Conservation (phyloP, 2,329 filamentous ascomycete species). For the Curvularia sp. region DNA sequence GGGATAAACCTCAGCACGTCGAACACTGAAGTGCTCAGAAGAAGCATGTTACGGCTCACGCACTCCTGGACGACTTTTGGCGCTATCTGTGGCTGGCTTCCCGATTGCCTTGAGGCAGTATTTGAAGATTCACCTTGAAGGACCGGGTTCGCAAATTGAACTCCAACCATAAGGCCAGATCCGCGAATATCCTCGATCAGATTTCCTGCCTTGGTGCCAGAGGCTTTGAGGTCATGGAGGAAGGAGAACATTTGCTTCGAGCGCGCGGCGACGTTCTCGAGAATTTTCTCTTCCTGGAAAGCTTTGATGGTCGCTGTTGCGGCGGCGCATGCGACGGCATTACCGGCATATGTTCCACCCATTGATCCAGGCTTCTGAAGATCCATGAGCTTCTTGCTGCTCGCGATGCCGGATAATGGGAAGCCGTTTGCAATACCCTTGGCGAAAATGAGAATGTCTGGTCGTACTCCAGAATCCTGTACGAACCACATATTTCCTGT, state of each 20-base stretch:
- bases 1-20: conserved; percentile 42
- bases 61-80: conserved; percentile 40
- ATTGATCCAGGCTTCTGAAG: conserved; percentile 41
- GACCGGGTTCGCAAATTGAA: conserved; percentile 35
- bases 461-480: conserved; percentile 54
- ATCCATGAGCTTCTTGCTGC: conserved; percentile 37
- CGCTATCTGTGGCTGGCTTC: conserved; percentile 34
- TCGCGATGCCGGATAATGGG: conserved; percentile 40
- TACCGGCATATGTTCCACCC: conserved; percentile 43
- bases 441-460: conserved; percentile 55
- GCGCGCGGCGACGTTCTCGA: conserved; percentile 39
- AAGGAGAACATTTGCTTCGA: conserved; percentile 40
- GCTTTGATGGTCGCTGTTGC: conserved; percentile 36
- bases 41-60: conserved; percentile 40
- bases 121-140: conserved; percentile 34
- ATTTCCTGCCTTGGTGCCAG: conserved; percentile 36
- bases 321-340: conserved; percentile 40
- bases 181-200: conserved; percentile 41
- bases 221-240: conserved; percentile 32
- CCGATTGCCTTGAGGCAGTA: conserved; percentile 23
- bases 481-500: conserved; percentile 56
- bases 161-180: conserved; percentile 38
- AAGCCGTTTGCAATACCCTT: conserved; percentile 45
- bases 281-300: conserved; percentile 39
- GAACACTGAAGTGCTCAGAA: conserved; percentile 42